Conservation (phyloP, 2,329 filamentous ascomycete species). For the Colletotrichum lindemuthianum region DNA sequence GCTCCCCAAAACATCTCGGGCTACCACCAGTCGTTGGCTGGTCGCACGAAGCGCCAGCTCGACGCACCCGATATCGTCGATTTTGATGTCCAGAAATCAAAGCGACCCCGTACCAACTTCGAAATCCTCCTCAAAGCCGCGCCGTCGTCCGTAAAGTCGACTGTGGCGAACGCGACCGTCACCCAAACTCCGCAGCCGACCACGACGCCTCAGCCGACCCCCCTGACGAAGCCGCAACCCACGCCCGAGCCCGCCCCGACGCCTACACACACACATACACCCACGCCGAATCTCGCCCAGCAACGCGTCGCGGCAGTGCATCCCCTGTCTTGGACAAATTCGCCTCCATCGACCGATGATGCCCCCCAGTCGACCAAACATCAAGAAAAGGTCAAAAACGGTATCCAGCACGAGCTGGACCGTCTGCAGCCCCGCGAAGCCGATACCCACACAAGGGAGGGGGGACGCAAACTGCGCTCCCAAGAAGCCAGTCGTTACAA, state of each 20-base stretch:
- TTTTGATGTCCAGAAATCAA: constrained; percentile 55
- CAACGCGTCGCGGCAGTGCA: constrained; percentile 34
- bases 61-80: constrained; percentile 54
- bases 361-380: constrained; percentile 55
- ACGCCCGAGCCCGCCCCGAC: not conserved
- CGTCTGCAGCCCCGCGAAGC: constrained; percentile 60
- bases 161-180: constrained; percentile 25
- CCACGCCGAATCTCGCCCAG: constrained; percentile 13
- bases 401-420: constrained; percentile 69
- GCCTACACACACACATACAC: not conserved
- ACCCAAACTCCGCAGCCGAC: constrained; percentile 31
- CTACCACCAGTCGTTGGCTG: constrained; percentile 45
- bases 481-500: constrained; percentile 88
- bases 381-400: constrained; percentile 68
- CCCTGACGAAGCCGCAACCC: constrained; percentile 19
- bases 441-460: constrained; percentile 60
- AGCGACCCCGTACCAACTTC: constrained; percentile 63
- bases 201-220: constrained; percentile 24
- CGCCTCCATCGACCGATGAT: constrained; percentile 38
- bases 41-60: constrained; percentile 60
- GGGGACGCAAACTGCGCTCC: constrained; percentile 83
- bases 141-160: constrained; percentile 38
- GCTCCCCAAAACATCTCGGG: constrained; percentile 46
- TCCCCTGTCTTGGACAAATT: constrained; percentile 34
- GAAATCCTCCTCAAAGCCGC: constrained; percentile 55